Conservation (phyloP, 306 rosid genomes). For the Senna siamea region DNA sequence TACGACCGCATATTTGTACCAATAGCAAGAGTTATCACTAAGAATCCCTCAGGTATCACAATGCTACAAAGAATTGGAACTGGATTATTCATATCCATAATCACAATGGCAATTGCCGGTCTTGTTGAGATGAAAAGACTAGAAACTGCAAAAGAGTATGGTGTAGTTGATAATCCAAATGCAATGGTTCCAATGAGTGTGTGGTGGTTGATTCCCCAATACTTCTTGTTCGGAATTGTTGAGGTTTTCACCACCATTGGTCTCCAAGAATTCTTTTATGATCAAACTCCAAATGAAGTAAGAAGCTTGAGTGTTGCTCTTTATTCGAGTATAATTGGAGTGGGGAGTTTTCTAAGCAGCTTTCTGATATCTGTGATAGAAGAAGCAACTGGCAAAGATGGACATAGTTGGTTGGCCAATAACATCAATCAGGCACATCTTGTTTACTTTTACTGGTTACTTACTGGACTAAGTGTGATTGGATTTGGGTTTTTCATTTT, state of each 20-base stretch:
- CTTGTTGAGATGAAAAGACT: slow-evolving; percentile 62
- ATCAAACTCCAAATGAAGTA: not conserved
- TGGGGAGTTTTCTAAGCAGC: slow-evolving; percentile 66
- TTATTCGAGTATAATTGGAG: slow-evolving; percentile 56
- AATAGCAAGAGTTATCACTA: too few relatives aligned
- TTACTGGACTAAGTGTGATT: not conserved
- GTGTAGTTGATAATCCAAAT: slow-evolving; percentile 52
- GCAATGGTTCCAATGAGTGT: slow-evolving; percentile 46
- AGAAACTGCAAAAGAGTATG: slow-evolving; percentile 52
- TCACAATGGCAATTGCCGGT: slow-evolving; percentile 60
- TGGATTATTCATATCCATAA: not conserved
- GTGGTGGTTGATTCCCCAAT: slow-evolving; percentile 5
- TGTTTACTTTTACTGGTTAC: slow-evolving; percentile 14
- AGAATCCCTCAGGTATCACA: slow-evolving; percentile 55
- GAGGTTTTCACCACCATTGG: not conserved
- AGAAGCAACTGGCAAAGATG: not conserved
- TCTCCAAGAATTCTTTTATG: slow-evolving; percentile 8
- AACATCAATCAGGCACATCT: slow-evolving; percentile 17
- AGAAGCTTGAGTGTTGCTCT: slow-evolving; percentile 59
- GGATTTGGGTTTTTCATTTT: not conserved
- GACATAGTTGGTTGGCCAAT: not conserved
- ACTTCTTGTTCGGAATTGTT: not conserved
- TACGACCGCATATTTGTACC: too few relatives aligned
- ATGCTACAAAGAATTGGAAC: slow-evolving; percentile 32
- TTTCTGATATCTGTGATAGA: slow-evolving; percentile 36